A percentile compares a stretch with the other conserved stretches of the same genome.
Conservation (phyloP, 2,329 filamentous ascomycete genomes). For the Botrytis sinoallii region DNA sequence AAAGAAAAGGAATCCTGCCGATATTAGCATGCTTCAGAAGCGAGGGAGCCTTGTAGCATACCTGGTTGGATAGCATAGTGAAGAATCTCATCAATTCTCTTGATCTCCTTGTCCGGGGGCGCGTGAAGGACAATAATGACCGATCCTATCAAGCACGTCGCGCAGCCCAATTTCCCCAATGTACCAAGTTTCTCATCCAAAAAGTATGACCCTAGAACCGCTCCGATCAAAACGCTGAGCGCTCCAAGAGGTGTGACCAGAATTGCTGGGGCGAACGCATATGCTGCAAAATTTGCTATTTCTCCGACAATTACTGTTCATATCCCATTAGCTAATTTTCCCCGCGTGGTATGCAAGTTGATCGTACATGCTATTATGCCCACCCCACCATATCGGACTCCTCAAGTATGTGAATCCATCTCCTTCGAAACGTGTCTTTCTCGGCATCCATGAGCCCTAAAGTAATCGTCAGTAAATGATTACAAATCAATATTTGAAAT, state of each 20-base stretch:
- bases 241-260: constrained; percentile 93
- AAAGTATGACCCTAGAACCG: constrained; percentile 92
- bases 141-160: constrained; percentile 91
- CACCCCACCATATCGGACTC: constrained; percentile 97
- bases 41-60: constrained; percentile 43
- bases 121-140: constrained; percentile 98
- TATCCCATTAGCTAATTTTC: constrained; percentile 31
- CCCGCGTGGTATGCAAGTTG: constrained; percentile 16
- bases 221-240: constrained; percentile 89
- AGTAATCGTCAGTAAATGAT: constrained; percentile 10
- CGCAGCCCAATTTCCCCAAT: constrained; percentile 89
- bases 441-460: constrained; percentile 84
- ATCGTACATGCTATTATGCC: constrained; percentile 81
- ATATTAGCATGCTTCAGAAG: constrained; percentile 18
- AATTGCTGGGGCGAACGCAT: constrained; percentile 98
- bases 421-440: constrained; percentile 91
- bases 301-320: constrained; percentile 81
- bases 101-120: constrained; percentile 86
- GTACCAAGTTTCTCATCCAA: constrained; percentile 86
- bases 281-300: constrained; percentile 95
- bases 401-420: constrained; percentile 92
- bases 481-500: neutral
- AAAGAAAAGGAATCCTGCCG: constrained; percentile 77
- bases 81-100: constrained; percentile 88
- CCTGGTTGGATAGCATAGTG: constrained; percentile 87